These are phyloP conservation scores for Babesia ovata DNA, from an alignment of 169 alveolate genomes.

Conservation along the genomic window DNA sequence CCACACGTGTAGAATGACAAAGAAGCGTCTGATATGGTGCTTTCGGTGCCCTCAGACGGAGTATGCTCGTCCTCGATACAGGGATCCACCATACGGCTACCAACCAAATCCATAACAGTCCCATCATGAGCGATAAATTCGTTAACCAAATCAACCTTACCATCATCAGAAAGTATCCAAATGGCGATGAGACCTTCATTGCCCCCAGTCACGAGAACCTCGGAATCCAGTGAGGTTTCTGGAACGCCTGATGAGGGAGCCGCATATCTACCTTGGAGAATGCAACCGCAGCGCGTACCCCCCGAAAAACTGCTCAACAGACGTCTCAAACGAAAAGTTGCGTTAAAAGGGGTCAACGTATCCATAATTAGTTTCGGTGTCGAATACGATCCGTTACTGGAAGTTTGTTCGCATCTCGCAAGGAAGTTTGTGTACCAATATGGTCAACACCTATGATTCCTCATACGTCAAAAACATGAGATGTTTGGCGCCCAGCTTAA, in stretches of 20 bases:
- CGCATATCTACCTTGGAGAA: conserved; percentile 3
- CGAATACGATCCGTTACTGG: background rate
- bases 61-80: background rate
- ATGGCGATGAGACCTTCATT: conserved; percentile 40
- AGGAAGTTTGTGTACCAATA: background rate
- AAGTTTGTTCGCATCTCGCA: background rate
- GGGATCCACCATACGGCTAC: conserved; percentile 2
- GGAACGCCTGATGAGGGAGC: conserved; percentile 5
- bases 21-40: conserved; percentile 10
- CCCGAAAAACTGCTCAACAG: background rate
- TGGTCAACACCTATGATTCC: no score
- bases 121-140: conserved; percentile 44
- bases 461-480: no score
- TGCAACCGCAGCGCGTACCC: conserved; percentile 50
- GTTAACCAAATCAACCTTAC: conserved; percentile 20
- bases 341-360: conserved; percentile 21
- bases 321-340: conserved; percentile 32
- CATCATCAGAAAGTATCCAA: conserved; percentile 30
- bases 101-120: conserved; percentile 47
- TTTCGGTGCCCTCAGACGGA: background rate
- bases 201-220: conserved; percentile 50
- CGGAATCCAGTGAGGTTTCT: background rate
- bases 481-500: no score
- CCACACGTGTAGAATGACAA: conserved; percentile 58
- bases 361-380: background rate